Conservation (phyloP, 164 flowering plant species). For the Piper betle region DNA sequence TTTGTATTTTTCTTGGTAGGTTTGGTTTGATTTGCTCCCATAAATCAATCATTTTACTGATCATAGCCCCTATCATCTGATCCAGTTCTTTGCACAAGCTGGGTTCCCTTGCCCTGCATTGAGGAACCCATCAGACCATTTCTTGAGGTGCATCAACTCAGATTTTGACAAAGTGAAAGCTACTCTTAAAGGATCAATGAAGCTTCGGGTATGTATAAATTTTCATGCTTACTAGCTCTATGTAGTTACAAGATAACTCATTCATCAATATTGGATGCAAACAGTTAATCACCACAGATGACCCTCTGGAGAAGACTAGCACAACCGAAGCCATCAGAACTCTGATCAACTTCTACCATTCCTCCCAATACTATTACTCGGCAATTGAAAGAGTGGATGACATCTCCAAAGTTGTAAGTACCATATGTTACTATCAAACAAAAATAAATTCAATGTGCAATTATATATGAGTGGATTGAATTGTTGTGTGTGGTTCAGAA, state of each 20-base stretch:
- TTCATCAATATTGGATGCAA: neutral
- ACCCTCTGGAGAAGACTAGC: conserved; percentile 73
- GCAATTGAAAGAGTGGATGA: conserved; percentile 57
- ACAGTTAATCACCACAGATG: conserved; percentile 69
- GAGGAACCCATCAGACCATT: conserved; percentile 95
- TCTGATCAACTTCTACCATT: conserved; percentile 40
- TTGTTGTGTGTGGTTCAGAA: conserved; percentile 36
- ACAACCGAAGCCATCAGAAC: conserved; percentile 73
- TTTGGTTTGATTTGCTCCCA: neutral
- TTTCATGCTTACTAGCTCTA: neutral
- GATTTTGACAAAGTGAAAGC: conserved; percentile 97
- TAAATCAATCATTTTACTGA: neutral
- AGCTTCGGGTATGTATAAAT: conserved; percentile 44
- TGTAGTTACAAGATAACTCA: neutral
- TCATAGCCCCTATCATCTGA: neutral
- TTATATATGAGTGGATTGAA: neutral
- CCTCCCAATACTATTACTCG: conserved; percentile 44
- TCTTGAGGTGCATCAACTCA: conserved; percentile 78
- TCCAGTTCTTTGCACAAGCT: conserved; percentile 89
- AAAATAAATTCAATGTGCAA: neutral
- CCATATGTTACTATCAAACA: neutral
- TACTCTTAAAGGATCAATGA: conserved; percentile 86
- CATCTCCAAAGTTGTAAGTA: conserved; percentile 74
- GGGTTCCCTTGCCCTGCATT: conserved; percentile 97
- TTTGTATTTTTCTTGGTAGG: neutral